phyloP scores from a whole-genome alignment of 345 rosid species.

The Linum lewisii region DNA sequence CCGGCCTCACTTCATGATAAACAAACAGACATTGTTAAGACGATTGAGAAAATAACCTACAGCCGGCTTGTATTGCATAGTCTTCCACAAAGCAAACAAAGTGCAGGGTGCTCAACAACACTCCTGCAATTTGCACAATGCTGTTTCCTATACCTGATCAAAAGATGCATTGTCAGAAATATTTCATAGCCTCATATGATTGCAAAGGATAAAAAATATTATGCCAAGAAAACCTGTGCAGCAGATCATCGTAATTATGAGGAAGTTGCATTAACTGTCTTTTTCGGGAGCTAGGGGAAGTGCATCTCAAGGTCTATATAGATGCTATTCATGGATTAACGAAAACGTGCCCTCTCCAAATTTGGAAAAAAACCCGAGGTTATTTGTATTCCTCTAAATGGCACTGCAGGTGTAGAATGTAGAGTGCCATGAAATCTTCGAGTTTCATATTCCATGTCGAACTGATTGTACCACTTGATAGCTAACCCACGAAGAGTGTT shows the following conservation, averaged over 20 bases:
- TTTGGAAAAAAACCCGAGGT: too few species aligned
- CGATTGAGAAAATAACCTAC: too few species aligned
- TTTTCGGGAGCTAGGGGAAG: too few species aligned
- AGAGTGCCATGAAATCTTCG: constrained; percentile 24
- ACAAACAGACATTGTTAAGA: not conserved
- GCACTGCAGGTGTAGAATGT: constrained; percentile 49
- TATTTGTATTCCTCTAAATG: too few species aligned
- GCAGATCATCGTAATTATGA: constrained; percentile 63
- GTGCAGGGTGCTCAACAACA: constrained; percentile 51
- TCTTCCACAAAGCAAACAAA: constrained; percentile 88
- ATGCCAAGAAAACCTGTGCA: constrained; percentile 54
- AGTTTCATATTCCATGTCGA: constrained; percentile 32
- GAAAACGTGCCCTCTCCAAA: too few species aligned
- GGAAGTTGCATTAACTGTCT: constrained; percentile 85
- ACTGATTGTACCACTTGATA: constrained; percentile 59
- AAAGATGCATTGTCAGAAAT: constrained; percentile 8
- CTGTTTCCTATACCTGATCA: constrained; percentile 63
- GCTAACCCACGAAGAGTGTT: constrained; percentile 33
- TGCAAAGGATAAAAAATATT: not conserved
- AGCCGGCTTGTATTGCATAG: constrained; percentile 59
- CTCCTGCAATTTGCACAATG: constrained; percentile 50
- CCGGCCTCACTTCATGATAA: constrained; percentile 43
- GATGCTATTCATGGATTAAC: too few species aligned
- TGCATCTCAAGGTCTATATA: too few species aligned
- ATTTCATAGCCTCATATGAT: too few species aligned